These are phyloP conservation scores for Crucibulum cyathiforme DNA, from an alignment of 1,284 basidiomycete genomes.

Conservation along the genomic window DNA sequence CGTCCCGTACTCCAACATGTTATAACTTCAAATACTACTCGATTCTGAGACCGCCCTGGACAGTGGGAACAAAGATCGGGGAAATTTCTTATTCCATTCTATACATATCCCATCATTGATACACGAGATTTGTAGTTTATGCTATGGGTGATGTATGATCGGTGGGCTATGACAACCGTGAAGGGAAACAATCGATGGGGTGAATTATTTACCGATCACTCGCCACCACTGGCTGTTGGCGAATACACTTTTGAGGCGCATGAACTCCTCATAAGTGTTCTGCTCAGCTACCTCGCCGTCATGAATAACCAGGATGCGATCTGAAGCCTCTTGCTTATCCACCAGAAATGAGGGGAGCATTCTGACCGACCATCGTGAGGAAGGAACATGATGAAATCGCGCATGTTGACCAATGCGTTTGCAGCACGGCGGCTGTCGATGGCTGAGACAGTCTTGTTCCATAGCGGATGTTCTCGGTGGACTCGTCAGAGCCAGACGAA, in stretches of 20 bases:
- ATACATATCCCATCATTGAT: no score
- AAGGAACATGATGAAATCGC: conserved; percentile 82
- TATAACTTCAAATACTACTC: no score
- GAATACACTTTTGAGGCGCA: conserved; percentile 77
- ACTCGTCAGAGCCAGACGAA: conserved; percentile 83
- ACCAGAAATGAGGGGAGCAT: conserved; percentile 87
- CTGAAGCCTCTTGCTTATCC: conserved; percentile 92
- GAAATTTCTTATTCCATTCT: no score
- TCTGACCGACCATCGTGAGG: conserved; percentile 88
- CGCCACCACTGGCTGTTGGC: conserved; percentile 82
- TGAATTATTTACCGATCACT: conserved; percentile 64
- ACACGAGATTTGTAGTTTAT: no score
- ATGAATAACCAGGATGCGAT: conserved; percentile 93
- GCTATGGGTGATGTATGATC: no score
- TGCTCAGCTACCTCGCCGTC: conserved; percentile 82
- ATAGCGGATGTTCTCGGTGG: conserved; percentile 60
- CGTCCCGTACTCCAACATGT: no score
- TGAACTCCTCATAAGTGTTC: conserved; percentile 79
- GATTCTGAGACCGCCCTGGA: no score
- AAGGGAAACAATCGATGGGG: no score
- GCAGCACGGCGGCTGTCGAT: conserved; percentile 69
- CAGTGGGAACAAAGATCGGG: no score
- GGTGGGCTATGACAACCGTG: no score
- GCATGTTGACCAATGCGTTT: conserved; percentile 76
- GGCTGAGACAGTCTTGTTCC: conserved; percentile 58